Conservation (phyloP, 257 asterid genomes). For the Solanum habrochaites region DNA sequence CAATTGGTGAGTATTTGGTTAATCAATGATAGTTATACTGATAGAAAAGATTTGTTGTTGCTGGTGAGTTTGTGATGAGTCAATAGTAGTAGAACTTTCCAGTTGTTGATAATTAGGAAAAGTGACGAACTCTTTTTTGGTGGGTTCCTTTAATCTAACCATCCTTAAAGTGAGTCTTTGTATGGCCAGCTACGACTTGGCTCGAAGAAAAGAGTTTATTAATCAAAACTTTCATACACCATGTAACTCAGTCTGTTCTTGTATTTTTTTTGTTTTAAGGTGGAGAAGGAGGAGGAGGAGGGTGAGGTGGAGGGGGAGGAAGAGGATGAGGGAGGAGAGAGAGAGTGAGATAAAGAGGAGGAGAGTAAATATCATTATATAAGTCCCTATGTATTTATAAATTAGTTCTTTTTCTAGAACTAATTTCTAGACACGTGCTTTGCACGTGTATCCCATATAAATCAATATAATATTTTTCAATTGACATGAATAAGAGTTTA, state of each 20-base stretch:
- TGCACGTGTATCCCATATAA: no score
- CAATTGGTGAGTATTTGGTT: neutral
- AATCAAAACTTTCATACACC: neutral
- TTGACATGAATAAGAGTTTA: no score
- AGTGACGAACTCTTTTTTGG: neutral
- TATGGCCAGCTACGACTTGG: neutral
- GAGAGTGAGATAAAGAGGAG: no score
- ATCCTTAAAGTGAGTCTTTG: neutral
- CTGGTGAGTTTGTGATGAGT: neutral
- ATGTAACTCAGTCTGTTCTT: neutral
- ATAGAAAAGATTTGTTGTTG: neutral
- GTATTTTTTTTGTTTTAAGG: neutral
- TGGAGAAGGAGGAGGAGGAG: no score
- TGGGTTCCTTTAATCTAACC: neutral
- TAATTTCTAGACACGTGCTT: no score
- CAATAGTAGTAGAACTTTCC: neutral
- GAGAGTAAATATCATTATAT: neutral
- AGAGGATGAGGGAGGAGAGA: no score
- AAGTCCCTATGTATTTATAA: no score
- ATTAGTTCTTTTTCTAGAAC: no score
- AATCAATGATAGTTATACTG: neutral
- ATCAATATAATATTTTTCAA: no score
- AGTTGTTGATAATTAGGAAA: neutral
- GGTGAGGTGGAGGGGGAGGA: no score
- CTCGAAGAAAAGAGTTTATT: neutral